phyloP scores from a whole-genome alignment of 208 protist species.

The Angomonas ambiguus region DNA sequence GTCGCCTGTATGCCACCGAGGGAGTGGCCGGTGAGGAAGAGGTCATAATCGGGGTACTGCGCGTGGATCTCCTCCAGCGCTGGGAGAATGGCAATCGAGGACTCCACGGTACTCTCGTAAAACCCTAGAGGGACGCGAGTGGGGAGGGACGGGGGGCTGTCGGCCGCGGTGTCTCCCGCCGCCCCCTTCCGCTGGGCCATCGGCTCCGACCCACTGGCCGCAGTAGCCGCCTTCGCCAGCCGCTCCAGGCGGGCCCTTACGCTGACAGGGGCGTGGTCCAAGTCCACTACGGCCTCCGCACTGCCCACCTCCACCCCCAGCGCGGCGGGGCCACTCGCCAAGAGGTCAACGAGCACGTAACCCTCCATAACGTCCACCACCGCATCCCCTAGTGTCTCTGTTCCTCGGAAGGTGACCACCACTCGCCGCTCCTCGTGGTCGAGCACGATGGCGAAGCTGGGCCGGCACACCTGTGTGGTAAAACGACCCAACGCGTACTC shows the following conservation, averaged over 20 bases:
- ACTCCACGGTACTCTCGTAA: slow-evolving; percentile 44
- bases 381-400: slow-evolving; percentile 52
- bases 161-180: not conserved
- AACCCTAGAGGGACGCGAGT: slow-evolving; percentile 64
- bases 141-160: slow-evolving; percentile 22
- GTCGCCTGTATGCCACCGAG: slow-evolving; percentile 69
- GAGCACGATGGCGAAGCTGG: slow-evolving; percentile 56
- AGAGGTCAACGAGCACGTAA: slow-evolving; percentile 47
- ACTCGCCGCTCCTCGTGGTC: slow-evolving; percentile 58
- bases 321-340: not conserved
- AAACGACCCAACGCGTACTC: slow-evolving; percentile 68
- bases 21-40: slow-evolving; percentile 77
- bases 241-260: not conserved
- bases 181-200: slow-evolving; percentile 3
- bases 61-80: slow-evolving; percentile 33
- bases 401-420: slow-evolving; percentile 69
- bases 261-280: not conserved
- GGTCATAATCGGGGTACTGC: slow-evolving; percentile 52
- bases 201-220: not conserved
- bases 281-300: not conserved
- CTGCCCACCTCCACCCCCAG: slow-evolving; percentile 1
- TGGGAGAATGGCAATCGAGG: slow-evolving; percentile 28
- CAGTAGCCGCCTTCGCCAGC: not conserved
- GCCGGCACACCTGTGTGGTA: slow-evolving; percentile 31
- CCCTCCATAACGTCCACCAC: slow-evolving; percentile 50